These are phyloP conservation scores for Boletales sp. DNA, from an alignment of 768 basidiomycete genomes.

Conservation along the genomic window DNA sequence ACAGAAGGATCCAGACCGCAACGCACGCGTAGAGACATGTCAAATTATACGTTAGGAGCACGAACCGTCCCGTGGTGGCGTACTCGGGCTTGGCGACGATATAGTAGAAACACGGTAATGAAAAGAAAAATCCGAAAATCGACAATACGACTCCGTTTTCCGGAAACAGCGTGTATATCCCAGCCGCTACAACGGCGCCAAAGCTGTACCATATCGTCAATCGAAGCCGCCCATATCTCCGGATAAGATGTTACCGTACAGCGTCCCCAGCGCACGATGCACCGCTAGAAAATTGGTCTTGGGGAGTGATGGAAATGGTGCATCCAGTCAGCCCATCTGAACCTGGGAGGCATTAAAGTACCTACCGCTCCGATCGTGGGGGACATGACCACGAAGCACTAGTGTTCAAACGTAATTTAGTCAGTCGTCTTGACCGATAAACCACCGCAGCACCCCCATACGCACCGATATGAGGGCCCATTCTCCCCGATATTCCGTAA, in stretches of 20 bases:
- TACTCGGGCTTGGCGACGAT: conserved; percentile 78
- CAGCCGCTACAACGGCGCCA: conserved; percentile 75
- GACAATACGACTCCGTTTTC: conserved; percentile 73
- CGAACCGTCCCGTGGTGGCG: conserved; percentile 72
- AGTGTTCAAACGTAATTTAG: background rate
- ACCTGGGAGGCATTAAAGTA: conserved; percentile 2
- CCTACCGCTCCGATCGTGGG: conserved; percentile 83
- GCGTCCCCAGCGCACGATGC: conserved; percentile 81
- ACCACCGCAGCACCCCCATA: conserved; percentile 13
- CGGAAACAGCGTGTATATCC: conserved; percentile 70
- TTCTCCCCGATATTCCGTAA: conserved; percentile 83
- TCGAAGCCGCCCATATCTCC: background rate
- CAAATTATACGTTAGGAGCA: conserved; percentile 85
- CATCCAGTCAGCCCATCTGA: conserved; percentile 5
- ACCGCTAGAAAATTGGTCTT: conserved; percentile 85
- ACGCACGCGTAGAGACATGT: conserved; percentile 70
- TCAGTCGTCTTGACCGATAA: conserved; percentile 6
- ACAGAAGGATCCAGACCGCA: background rate
- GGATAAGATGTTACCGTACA: conserved; percentile 46
- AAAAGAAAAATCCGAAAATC: conserved; percentile 83
- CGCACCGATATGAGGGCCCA: conserved; percentile 93
- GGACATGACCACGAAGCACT: conserved; percentile 87
- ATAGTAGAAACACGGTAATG: conserved; percentile 91
- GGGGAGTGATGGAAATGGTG: background rate
- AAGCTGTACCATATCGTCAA: conserved; percentile 42